Evolutionary conservation across 371 early-diverging fungal species (phyloP).

Genomic region (Apophysomyces trapeziformis): DNA sequence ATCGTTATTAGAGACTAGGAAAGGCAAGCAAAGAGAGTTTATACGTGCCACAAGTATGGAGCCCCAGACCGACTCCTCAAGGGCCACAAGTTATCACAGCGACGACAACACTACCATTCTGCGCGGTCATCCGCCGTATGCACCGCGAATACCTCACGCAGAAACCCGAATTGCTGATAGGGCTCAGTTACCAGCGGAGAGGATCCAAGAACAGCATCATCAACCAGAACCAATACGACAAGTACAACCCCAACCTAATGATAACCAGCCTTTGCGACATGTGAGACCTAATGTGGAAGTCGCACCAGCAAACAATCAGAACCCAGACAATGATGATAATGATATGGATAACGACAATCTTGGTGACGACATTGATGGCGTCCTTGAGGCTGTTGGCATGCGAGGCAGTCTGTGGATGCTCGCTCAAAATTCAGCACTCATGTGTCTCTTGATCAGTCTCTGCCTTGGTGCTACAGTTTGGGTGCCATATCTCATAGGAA

Average conservation of each 20-base stretch:
- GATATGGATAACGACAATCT: conserved; percentile 61
- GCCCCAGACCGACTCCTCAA: neutral
- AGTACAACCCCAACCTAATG: neutral
- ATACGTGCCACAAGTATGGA: conserved; percentile 3
- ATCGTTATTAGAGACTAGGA: neutral
- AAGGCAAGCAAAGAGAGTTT: neutral
- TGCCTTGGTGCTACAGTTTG: conserved; percentile 75
- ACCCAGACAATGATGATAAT: conserved; percentile 16
- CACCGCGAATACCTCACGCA: conserved; percentile 2
- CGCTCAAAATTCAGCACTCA: conserved; percentile 75
- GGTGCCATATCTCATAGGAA: conserved; percentile 78
- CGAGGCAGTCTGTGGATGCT: conserved; percentile 74
- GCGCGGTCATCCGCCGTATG: neutral
- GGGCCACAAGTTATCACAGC: neutral
- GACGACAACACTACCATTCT: neutral
- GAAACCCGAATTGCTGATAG: neutral
- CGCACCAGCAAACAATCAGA: conserved; percentile 6
- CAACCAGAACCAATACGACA: neutral
- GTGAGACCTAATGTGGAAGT: conserved; percentile 1
- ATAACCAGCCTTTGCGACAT: neutral
- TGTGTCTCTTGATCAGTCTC: conserved; percentile 69
- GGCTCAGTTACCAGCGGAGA: neutral
- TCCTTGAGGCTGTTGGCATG: conserved; percentile 88
- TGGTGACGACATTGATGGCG: conserved; percentile 72
- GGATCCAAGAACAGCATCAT: neutral